phyloP scores from a whole-genome alignment of 352 stramenopile genomes.

The Nothophytophthora sp. region DNA sequence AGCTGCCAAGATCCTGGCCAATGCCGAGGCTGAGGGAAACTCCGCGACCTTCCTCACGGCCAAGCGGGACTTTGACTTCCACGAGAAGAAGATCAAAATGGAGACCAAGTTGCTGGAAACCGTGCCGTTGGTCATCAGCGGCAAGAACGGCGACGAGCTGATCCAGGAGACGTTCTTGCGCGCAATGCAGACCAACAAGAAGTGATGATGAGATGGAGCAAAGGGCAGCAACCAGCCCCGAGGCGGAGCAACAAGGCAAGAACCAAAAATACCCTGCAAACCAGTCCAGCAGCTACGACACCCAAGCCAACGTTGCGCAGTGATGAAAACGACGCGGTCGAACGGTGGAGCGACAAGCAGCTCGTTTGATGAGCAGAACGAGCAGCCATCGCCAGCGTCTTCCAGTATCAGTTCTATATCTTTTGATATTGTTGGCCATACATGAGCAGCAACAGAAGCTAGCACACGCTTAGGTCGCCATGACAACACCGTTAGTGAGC shows the following conservation, averaged over 20 bases:
- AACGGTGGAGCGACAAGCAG: too few species aligned
- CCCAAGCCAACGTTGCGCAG: too few species aligned
- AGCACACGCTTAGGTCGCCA: too few species aligned
- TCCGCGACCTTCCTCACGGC: slow-evolving; percentile 58
- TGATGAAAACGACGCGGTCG: too few species aligned
- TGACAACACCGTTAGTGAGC: too few species aligned
- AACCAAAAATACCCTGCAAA: too few species aligned
- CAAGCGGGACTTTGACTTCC: slow-evolving; percentile 81
- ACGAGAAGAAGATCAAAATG: slow-evolving; percentile 69
- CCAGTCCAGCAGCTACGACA: too few species aligned
- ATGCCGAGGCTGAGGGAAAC: slow-evolving; percentile 63
- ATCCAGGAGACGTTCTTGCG: slow-evolving; percentile 65
- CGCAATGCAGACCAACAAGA: slow-evolving; percentile 31
- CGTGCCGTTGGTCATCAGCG: slow-evolving; percentile 79
- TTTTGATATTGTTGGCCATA: not conserved
- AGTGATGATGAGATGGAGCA: slow-evolving; percentile 1
- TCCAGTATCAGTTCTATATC: not conserved
- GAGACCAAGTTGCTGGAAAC: slow-evolving; percentile 54
- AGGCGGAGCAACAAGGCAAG: too few species aligned
- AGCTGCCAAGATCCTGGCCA: slow-evolving; percentile 49
- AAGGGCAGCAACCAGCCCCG: too few species aligned
- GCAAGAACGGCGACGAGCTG: slow-evolving; percentile 82
- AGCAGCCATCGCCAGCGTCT: not conserved
- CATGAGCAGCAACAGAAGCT: not conserved
- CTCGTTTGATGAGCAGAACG: not conserved